Percentiles rank a stretch among this genome's conserved stretches.
Conservation (phyloP, 129 eudicot species). For the Apium graveolens region DNA sequence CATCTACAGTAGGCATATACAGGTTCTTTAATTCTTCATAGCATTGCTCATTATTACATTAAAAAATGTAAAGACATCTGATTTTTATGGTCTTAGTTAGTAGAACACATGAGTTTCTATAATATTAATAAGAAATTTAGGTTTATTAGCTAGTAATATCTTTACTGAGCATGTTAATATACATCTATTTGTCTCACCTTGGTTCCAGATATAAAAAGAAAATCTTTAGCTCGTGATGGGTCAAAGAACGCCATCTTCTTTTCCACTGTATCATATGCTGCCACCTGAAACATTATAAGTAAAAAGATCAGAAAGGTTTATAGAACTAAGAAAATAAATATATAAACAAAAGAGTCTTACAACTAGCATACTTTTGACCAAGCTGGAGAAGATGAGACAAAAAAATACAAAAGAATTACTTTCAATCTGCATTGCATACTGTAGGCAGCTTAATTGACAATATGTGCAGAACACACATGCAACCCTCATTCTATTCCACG, state of each 20-base stretch:
- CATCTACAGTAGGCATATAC: slow-evolving; percentile 42
- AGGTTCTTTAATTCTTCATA: not conserved
- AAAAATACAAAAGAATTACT: not conserved
- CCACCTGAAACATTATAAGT: slow-evolving; percentile 42
- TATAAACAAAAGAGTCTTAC: not conserved
- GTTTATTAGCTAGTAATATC: not conserved
- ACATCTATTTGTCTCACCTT: slow-evolving; percentile 36
- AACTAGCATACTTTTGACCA: not conserved
- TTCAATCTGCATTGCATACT: not conserved
- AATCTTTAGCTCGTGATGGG: slow-evolving; percentile 77
- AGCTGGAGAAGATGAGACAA: not conserved
- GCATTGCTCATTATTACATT: not conserved
- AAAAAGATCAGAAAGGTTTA: not conserved
- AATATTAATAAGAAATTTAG: not conserved
- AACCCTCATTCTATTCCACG: not conserved
- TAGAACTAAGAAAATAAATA: not conserved
- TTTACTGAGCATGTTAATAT: not conserved
- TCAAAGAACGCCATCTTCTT: slow-evolving; percentile 81
- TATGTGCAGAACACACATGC: not conserved
- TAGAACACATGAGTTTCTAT: not conserved
- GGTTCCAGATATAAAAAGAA: slow-evolving; percentile 84
- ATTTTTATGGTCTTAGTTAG: not conserved
- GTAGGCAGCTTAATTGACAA: not conserved
- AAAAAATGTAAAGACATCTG: not conserved
- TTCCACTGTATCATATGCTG: slow-evolving; percentile 71